Evolutionary conservation across 441 rosid species (phyloP).

Genomic region (Manihot esculenta): DNA sequence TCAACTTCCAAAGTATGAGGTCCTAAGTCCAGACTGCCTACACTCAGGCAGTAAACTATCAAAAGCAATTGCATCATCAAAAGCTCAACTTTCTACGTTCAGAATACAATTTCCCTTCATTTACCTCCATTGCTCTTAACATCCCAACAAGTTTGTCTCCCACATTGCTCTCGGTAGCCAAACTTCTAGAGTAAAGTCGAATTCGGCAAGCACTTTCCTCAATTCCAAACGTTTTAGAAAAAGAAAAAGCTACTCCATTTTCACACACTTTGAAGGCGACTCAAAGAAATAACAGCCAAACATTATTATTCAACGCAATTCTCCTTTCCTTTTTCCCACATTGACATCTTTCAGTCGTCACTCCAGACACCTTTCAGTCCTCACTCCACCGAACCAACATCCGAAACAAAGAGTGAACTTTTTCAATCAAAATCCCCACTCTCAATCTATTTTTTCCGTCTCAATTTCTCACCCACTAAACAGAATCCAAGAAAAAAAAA

Average conservation of each 20-base stretch:
- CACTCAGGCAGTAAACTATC: not conserved
- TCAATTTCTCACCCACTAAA: not conserved
- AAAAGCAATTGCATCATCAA: not conserved
- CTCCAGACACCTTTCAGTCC: not conserved
- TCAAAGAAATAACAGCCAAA: too few species aligned
- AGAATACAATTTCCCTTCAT: not conserved
- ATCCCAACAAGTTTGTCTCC: not conserved
- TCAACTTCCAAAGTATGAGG: slow-evolving; percentile 3
- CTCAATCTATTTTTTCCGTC: not conserved
- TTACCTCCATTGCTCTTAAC: not conserved
- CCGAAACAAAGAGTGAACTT: not conserved
- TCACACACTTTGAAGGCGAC: too few species aligned
- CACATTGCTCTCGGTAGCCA: slow-evolving; percentile 1
- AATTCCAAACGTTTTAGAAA: not conserved
- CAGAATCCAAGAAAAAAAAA: not conserved
- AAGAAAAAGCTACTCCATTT: not conserved
- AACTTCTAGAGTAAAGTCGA: not conserved
- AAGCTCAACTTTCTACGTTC: not conserved
- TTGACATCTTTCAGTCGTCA: not conserved
- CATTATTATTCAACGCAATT: too few species aligned
- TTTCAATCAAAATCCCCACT: not conserved
- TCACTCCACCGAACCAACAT: not conserved
- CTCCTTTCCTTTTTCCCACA: too few species aligned
- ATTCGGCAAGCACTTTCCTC: not conserved
- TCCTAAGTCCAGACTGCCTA: not conserved